Percentiles rank a stretch among this genome's conserved stretches.
phyloP scores from a whole-genome alignment of 495 filamentous ascomycete genomes.

The Pyrenula massariospora region DNA sequence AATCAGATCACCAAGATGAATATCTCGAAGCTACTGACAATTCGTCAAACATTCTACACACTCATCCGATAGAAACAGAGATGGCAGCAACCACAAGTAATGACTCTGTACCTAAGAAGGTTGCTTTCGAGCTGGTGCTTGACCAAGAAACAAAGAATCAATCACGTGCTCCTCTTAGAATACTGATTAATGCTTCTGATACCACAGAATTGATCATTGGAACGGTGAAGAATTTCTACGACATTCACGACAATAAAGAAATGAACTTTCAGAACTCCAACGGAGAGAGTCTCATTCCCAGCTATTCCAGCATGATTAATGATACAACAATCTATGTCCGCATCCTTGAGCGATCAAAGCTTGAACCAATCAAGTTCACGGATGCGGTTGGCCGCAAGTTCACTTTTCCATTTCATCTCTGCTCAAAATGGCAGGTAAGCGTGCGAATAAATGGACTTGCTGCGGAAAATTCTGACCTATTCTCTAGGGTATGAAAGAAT shows the following conservation, averaged over 20 bases:
- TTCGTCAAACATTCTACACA: too few relatives aligned
- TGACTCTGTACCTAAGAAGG: too few relatives aligned
- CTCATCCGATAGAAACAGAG: not conserved
- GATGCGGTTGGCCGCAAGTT: conserved; percentile 56
- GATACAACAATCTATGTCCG: too few relatives aligned
- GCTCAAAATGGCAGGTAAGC: conserved; percentile 51
- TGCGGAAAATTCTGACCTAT: not conserved
- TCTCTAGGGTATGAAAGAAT: conserved; percentile 40
- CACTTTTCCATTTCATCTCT: conserved; percentile 53
- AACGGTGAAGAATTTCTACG: too few relatives aligned
- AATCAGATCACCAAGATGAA: not conserved
- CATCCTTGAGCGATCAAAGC: too few relatives aligned
- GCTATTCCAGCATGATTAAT: too few relatives aligned
- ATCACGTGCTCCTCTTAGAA: not conserved
- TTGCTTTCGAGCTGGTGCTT: not conserved
- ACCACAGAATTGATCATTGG: too few relatives aligned
- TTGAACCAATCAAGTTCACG: conserved; percentile 50
- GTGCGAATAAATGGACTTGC: not conserved
- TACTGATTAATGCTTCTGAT: not conserved
- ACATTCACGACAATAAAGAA: too few relatives aligned
- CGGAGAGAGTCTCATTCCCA: too few relatives aligned
- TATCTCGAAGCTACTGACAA: not conserved
- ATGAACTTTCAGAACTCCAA: too few relatives aligned
- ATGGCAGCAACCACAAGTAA: too few relatives aligned
- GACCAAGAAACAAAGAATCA: not conserved